phyloP scores from a whole-genome alignment of 2,329 filamentous ascomycete species.

The Nemania sp. region DNA sequence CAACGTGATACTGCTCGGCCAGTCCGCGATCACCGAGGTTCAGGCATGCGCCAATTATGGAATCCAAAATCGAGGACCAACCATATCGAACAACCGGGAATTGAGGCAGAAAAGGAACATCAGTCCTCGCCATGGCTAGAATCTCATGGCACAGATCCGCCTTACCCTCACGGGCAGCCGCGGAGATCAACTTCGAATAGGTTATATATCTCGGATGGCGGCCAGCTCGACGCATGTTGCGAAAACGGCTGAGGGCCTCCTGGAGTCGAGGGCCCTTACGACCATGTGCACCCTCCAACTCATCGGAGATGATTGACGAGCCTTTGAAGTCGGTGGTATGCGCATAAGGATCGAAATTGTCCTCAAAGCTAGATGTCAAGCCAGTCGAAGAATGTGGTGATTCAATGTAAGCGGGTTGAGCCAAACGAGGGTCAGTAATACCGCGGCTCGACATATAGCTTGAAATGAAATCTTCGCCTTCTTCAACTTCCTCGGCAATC shows the following conservation, averaged over 20 bases:
- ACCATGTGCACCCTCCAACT: constrained; percentile 79
- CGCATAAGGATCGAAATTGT: constrained; percentile 88
- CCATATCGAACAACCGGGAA: constrained; percentile 90
- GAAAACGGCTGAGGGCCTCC: constrained; percentile 81
- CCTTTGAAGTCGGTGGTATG: constrained; percentile 91
- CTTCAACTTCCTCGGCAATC: constrained; percentile 79
- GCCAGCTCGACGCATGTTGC: constrained; percentile 89
- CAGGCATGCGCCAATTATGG: constrained; percentile 93
- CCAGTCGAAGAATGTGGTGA: constrained; percentile 60
- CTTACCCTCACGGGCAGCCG: constrained; percentile 83
- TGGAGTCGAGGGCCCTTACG: constrained; percentile 74
- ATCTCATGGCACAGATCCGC: constrained; percentile 84
- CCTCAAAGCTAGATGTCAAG: constrained; percentile 69
- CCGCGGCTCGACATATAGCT: constrained; percentile 62
- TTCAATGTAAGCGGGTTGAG: constrained; percentile 53
- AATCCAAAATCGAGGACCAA: constrained; percentile 94
- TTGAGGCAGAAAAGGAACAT: constrained; percentile 82
- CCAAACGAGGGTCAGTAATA: constrained; percentile 59
- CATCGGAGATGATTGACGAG: constrained; percentile 86
- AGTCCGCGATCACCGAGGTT: constrained; percentile 78
- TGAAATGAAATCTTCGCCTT: constrained; percentile 73
- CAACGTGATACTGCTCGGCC: constrained; percentile 87
- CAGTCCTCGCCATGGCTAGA: constrained; percentile 82
- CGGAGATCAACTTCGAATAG: constrained; percentile 92
- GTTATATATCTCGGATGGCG: constrained; percentile 95